phyloP scores from a whole-genome alignment of 331 rosid species.

The Erythrophleum ivorense region DNA sequence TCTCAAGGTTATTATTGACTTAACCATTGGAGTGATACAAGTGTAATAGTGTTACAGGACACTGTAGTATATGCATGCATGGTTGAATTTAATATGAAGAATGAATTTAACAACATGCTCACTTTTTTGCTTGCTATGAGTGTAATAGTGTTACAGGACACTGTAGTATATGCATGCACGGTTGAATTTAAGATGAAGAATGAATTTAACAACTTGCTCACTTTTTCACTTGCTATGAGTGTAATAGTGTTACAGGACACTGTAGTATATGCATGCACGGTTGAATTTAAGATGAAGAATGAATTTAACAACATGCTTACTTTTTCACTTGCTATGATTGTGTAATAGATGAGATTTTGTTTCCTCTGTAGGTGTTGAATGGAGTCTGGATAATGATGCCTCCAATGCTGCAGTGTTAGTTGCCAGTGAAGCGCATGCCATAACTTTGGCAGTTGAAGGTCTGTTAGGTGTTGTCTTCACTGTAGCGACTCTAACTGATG shows the following conservation, averaged over 20 bases:
- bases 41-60: slow-evolving; percentile 1
- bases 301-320: not conserved
- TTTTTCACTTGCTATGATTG: not conserved
- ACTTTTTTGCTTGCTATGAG: not conserved
- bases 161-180: slow-evolving; percentile 5
- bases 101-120: not conserved
- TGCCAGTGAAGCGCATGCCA: slow-evolving; percentile 98
- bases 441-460: slow-evolving; percentile 98
- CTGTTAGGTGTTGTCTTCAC: slow-evolving; percentile 91
- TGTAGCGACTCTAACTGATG: slow-evolving; percentile 93
- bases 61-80: not conserved
- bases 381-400: slow-evolving; percentile 98
- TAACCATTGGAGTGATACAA: slow-evolving; percentile 4
- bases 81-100: not conserved
- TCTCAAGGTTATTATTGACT: slow-evolving; percentile 6
- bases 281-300: not conserved
- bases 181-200: not conserved
- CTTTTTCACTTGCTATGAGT: not conserved
- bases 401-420: slow-evolving; percentile 93
- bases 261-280: too few species aligned
- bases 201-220: not conserved
- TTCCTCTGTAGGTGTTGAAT: slow-evolving; percentile 73
- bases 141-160: not conserved
- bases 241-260: too few species aligned
- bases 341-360: slow-evolving; percentile 33